Percentiles rank a stretch among this genome's conserved stretches.
phyloP scores from a whole-genome alignment of 208 protist species.

The Trypanosomatidae sp. region DNA sequence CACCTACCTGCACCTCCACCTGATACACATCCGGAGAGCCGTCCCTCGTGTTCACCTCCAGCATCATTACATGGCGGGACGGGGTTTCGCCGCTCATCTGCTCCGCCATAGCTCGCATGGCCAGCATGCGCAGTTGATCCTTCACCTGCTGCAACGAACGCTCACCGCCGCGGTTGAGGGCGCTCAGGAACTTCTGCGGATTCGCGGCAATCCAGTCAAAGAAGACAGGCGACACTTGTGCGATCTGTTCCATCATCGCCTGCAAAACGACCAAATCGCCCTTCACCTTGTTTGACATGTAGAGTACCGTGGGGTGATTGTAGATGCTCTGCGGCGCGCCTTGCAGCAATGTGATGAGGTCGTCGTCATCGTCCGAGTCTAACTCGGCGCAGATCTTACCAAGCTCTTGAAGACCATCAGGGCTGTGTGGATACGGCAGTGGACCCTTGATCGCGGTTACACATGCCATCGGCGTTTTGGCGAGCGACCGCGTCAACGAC shows the following conservation, averaged over 20 bases:
- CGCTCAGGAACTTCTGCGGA: conserved; percentile 41
- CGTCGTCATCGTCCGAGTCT: conserved; percentile 13
- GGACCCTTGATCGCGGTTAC: conserved; percentile 5
- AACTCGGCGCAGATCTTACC: conserved; percentile 1
- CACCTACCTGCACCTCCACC: conserved; percentile 32
- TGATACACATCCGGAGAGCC: conserved; percentile 24
- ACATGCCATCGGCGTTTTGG: no score
- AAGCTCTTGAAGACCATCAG: conserved; percentile 35
- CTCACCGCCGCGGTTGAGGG: conserved; percentile 24
- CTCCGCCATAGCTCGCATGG: conserved; percentile 24
- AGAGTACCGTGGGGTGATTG: conserved; percentile 54
- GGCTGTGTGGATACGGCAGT: conserved; percentile 45
- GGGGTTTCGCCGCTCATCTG: conserved; percentile 25
- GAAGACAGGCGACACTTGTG: conserved; percentile 37
- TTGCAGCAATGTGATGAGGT: conserved; percentile 21
- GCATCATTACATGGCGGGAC: conserved; percentile 31
- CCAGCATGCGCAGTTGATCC: conserved; percentile 29
- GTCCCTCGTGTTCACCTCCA: conserved; percentile 30
- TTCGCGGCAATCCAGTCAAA: conserved; percentile 58
- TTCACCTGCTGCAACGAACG: conserved; percentile 26
- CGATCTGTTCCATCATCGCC: conserved; percentile 45
- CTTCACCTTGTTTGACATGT: conserved; percentile 51
- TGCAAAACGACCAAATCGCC: conserved; percentile 40
- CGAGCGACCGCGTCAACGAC: neutral
- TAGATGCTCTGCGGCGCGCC: conserved; percentile 32